Evolutionary conservation across 2,329 filamentous ascomycete species (phyloP).

Genomic region (Grosmannia clavigera): DNA sequence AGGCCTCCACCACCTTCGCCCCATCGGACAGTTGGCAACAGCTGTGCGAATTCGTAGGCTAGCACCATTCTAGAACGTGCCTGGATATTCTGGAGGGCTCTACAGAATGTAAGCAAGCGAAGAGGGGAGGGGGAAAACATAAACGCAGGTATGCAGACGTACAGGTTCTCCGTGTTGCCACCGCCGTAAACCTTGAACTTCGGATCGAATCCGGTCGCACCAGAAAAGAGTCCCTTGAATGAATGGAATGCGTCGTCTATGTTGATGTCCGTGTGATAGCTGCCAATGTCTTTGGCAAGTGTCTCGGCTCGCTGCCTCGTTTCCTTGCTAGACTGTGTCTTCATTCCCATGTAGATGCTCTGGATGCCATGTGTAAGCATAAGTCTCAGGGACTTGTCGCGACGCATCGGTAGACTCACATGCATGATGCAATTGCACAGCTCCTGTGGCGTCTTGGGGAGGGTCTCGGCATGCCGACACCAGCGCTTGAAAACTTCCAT

Average conservation of each 20-base stretch:
- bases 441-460: conserved; percentile 46
- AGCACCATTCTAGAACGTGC: conserved; percentile 37
- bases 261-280: conserved; percentile 60
- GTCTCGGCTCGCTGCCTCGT: conserved; percentile 48
- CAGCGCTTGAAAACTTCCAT: conserved; percentile 24
- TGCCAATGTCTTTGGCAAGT: conserved; percentile 44
- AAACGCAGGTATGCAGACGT: neutral
- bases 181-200: conserved; percentile 32
- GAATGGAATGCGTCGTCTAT: conserved; percentile 57
- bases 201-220: conserved; percentile 44
- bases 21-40: conserved; percentile 10
- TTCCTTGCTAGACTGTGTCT: conserved; percentile 51
- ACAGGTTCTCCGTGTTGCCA: conserved; percentile 41
- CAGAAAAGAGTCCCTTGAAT: conserved; percentile 44
- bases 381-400: no score
- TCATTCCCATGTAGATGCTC: conserved; percentile 60
- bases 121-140: neutral
- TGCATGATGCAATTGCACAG: conserved; percentile 32
- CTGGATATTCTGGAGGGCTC: conserved; percentile 19
- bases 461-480: conserved; percentile 17
- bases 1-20: conserved; percentile 12
- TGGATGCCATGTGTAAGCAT: no score
- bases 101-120: neutral
- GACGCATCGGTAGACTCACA: conserved; percentile 16
- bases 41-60: conserved; percentile 33